Conservation (phyloP, 192 early-diverging fungal species). For the Coemansia sp. region DNA sequence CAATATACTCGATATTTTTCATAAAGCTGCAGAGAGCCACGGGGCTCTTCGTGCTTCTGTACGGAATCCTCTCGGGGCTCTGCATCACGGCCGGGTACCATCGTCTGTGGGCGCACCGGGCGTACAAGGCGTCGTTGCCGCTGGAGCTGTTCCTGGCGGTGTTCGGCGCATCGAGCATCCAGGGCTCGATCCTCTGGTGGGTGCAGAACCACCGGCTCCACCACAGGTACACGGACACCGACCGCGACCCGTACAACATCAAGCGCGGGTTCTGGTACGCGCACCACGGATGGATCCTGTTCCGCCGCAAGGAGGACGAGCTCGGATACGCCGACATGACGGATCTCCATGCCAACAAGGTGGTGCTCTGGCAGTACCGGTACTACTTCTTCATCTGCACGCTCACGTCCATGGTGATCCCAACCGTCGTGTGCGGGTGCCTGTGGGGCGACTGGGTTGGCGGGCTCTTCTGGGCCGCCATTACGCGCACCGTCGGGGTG, state of each 20-base stretch:
- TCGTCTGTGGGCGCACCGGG: conserved; percentile 76
- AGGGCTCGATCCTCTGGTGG: conserved; percentile 88
- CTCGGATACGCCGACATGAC: conserved; percentile 80
- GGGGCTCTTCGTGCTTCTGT: conserved; percentile 39
- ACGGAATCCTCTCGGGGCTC: conserved; percentile 76
- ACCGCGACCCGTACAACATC: conserved; percentile 81
- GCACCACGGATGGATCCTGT: conserved; percentile 83
- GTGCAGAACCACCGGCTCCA: conserved; percentile 80
- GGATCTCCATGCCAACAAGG: conserved; percentile 70
- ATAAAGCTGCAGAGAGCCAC: conserved; percentile 73
- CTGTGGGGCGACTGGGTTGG: conserved; percentile 76
- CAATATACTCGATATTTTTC: conserved; percentile 73
- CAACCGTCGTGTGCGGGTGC: conserved; percentile 79
- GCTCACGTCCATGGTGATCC: conserved; percentile 77
- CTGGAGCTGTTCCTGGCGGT: conserved; percentile 62
- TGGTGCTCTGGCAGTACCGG: conserved; percentile 76
- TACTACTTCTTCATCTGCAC: conserved; percentile 70
- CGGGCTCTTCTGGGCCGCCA: conserved; percentile 74
- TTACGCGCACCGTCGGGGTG: conserved; percentile 69
- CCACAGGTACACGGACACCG: conserved; percentile 85
- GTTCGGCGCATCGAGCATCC: conserved; percentile 68
- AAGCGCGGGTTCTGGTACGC: conserved; percentile 80
- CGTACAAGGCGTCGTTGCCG: conserved; percentile 65
- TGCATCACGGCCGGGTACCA: conserved; percentile 92
- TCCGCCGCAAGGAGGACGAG: conserved; percentile 66